A percentile compares a stretch with the other conserved stretches of the same genome.
Evolutionary conservation across 225 moss, liverwort and hornwort species (phyloP).

Genomic region (Pseudisothecium myosuroides): DNA sequence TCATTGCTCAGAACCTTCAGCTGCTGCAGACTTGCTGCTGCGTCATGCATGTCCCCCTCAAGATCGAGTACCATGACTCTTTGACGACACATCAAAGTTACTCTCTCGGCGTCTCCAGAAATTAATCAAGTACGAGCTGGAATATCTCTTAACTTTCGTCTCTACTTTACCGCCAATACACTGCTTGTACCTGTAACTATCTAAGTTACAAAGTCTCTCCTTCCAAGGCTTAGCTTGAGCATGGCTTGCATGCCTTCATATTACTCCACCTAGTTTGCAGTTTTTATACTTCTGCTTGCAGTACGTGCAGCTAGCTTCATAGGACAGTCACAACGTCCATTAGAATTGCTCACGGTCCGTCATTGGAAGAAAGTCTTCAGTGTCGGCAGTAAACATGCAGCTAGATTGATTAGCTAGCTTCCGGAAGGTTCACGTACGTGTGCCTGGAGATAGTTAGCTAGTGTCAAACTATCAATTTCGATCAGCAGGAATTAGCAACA

Average conservation of each 20-base stretch:
- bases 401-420: neutral
- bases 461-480: neutral
- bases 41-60: neutral
- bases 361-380: neutral
- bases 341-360: neutral
- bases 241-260: neutral
- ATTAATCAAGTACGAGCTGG: neutral
- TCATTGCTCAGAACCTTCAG: neutral
- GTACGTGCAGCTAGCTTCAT: neutral
- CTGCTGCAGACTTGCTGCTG: neutral
- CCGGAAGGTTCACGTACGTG: neutral
- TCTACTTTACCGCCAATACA: neutral
- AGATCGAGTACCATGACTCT: neutral
- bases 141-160: neutral
- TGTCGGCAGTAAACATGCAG: neutral
- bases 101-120: neutral
- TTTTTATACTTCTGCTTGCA: neutral
- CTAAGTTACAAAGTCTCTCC: neutral
- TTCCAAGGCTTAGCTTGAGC: neutral
- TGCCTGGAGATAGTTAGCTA: too few relatives aligned
- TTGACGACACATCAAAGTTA: neutral
- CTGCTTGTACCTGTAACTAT: neutral
- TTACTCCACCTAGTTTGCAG: neutral
- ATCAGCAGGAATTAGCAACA: neutral
- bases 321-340: neutral